Percentiles rank a stretch among this genome's conserved stretches.
Evolutionary conservation across 441 rosid species (phyloP).

Genomic region (Pelargonium australe): DNA sequence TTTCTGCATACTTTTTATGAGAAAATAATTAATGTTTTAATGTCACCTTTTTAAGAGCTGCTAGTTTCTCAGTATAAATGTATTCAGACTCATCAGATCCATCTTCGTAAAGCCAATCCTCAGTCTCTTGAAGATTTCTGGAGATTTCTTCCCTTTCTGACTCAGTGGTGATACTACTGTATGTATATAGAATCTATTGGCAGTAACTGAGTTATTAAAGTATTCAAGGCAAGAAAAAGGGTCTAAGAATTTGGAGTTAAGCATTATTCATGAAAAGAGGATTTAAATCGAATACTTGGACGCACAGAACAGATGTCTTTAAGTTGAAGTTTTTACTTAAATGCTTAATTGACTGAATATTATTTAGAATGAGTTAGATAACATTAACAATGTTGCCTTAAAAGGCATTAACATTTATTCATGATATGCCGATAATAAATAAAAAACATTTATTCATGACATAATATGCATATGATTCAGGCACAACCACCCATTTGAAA

Average conservation of each 20-base stretch:
- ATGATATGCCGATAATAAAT: too few species aligned
- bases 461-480: too few species aligned
- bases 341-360: too few species aligned
- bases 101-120: constrained; percentile 70
- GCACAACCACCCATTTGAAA: too few species aligned
- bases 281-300: too few species aligned
- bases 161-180: constrained; percentile 43
- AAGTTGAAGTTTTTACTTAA: too few species aligned
- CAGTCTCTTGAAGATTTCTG: constrained; percentile 50
- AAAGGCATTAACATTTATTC: too few species aligned
- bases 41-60: constrained; percentile 49
- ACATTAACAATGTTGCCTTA: too few species aligned
- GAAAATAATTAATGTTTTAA: not conserved
- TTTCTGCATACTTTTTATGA: not conserved
- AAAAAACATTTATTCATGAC: too few species aligned
- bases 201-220: constrained; percentile 14
- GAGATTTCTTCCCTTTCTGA: constrained; percentile 51
- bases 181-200: constrained; percentile 45
- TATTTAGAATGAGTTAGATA: too few species aligned
- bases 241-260: not conserved
- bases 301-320: too few species aligned
- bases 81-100: constrained; percentile 62
- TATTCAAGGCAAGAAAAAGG: not conserved
- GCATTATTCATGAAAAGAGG: too few species aligned
- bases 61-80: constrained; percentile 43